Base-by-base conservation (phyloP, 2,329 filamentous ascomycete genomes). In the Venturia pyrina region DNA sequence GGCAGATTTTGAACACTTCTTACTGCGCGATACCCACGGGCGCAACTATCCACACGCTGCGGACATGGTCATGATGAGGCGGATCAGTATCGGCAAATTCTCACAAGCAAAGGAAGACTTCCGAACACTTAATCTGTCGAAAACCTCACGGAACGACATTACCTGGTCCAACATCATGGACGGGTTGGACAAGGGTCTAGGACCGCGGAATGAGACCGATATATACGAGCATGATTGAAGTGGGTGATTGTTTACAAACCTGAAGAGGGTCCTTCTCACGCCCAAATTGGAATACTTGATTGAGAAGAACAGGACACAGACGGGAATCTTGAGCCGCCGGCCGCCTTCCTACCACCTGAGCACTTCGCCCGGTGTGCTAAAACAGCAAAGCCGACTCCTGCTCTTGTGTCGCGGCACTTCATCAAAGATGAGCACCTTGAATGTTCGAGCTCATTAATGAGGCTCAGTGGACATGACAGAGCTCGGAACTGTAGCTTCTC, bases 21-120 rank as follows among this genome's bases (percentile, higher is more conserved):
- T 96, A 46, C 80, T 85, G 0, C 28, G 44, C 19, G 78, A 80
- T 5, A 88, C 89, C 13, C 85, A 85, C 57, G 89, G 89, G 2
- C 85, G 85, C 71, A 82, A 79, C 53, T 77, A 89, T 8, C 85
- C 83, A 68, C 85, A 84, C 32, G 86, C 89, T 3, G 87, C 85
- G 72, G 90, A 93, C 70, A 90, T 89, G 0, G 79, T 92, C 1
- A 81, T 91, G 70, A 88, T 92, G 82, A 85, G 89, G 70, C 85
- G 83, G 68, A 86, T 95, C 68, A 86, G 87, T 1, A 87, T 82
- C 13, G 88, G 89, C 15, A 85, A 81, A 66, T 79, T 86, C 65
- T 73, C 74, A 1, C 82, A 84, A 24, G 76, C 79, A 44, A 63
- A 76, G 56, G 69, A 73, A 15, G 72, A 73, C 6, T 72, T 69